phyloP scores from a whole-genome alignment of 106 monocot species.

The Dendrobium nobile region DNA sequence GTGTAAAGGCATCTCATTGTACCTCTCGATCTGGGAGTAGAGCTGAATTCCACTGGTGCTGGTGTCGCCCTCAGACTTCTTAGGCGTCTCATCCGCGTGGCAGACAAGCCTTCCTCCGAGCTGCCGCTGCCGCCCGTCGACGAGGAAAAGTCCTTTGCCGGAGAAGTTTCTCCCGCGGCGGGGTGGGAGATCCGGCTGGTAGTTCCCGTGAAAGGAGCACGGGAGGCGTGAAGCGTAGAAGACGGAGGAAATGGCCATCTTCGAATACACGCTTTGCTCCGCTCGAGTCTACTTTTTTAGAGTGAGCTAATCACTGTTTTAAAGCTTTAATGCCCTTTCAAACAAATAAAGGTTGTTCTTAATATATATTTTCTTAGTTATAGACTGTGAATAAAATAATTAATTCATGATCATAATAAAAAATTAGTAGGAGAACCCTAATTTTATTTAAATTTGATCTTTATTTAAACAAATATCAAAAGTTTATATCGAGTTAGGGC shows the following conservation, averaged over 20 bases:
- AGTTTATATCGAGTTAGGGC: too few species aligned
- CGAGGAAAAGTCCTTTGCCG: neutral
- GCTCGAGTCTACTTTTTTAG: neutral
- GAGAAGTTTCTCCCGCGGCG: neutral
- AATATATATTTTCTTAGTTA: too few species aligned
- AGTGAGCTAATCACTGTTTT: too few species aligned
- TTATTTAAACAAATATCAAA: too few species aligned
- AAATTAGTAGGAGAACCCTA: too few species aligned
- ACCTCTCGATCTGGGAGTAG: constrained; percentile 10
- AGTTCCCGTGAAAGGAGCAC: neutral
- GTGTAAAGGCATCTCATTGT: neutral
- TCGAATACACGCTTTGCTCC: neutral
- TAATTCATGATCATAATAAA: too few species aligned
- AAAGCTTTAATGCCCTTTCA: too few species aligned
- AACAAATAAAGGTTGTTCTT: too few species aligned
- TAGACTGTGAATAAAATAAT: too few species aligned
- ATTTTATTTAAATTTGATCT: too few species aligned
- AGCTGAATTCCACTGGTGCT: neutral
- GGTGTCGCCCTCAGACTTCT: neutral
- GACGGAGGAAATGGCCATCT: neutral
- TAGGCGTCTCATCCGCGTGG: neutral
- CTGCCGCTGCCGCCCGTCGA: neutral
- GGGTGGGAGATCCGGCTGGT: neutral
- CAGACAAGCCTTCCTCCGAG: neutral
- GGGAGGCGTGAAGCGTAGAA: neutral